Evolutionary conservation across 176 grass and related monocot genomes (phyloP).

Genomic region (Lolium multiflorum): DNA sequence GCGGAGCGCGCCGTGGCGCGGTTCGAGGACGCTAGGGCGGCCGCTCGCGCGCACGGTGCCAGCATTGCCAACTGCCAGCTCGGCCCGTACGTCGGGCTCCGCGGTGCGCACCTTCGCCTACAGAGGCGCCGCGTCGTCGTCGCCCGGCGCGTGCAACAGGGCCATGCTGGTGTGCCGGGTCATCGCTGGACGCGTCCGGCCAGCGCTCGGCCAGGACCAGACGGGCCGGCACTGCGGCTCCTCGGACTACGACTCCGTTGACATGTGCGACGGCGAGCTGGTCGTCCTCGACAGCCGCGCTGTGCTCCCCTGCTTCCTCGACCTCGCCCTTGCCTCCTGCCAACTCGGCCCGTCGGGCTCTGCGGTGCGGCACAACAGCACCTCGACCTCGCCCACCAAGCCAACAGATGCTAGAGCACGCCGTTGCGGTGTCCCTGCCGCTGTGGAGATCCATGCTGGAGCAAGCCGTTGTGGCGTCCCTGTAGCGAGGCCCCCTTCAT

Average conservation of each 20-base stretch:
- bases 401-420: too few relatives aligned
- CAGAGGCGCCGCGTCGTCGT: constrained; percentile 38
- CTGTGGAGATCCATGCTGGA: too few relatives aligned
- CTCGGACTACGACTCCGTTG: constrained; percentile 48
- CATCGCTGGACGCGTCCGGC: constrained; percentile 59
- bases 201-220: constrained; percentile 23
- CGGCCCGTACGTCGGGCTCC: not conserved
- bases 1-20: constrained; percentile 49
- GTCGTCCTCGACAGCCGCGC: constrained; percentile 65
- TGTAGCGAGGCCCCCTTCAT: too few relatives aligned
- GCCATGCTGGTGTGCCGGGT: constrained; percentile 83
- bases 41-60: constrained; percentile 22
- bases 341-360: too few relatives aligned
- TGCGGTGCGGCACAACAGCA: too few relatives aligned
- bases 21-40: constrained; percentile 48
- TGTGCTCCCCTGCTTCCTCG: constrained; percentile 74
- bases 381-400: too few relatives aligned
- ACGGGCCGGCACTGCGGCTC: not conserved
- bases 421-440: too few relatives aligned
- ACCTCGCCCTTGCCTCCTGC: too few relatives aligned
- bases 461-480: too few relatives aligned
- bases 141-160: not conserved
- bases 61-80: constrained; percentile 53
- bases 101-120: constrained; percentile 63
- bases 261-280: constrained; percentile 64